A percentile compares a stretch with the other conserved stretches of the same genome.
Evolutionary conservation across 2,329 filamentous ascomycete genomes (phyloP).

Genomic region (Sclerotinia trifoliorum): DNA sequence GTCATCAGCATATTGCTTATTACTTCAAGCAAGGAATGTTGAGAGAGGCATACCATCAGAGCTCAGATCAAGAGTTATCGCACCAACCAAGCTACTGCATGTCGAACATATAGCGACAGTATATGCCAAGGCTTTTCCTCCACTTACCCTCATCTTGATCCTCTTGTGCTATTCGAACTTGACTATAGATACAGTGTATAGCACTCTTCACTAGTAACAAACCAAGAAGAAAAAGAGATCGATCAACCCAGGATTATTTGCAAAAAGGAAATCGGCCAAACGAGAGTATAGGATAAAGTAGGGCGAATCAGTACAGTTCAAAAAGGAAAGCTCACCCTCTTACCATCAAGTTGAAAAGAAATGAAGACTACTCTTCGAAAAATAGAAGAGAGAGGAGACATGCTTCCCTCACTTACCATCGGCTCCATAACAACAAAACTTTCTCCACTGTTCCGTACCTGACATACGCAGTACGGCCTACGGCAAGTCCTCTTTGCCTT

Average conservation of each 20-base stretch:
- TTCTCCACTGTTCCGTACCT: slow-evolving; percentile 16
- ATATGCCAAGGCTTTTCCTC: slow-evolving; percentile 22
- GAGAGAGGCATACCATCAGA: slow-evolving; percentile 15
- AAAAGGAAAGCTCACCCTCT: not conserved
- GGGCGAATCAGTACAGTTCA: not conserved
- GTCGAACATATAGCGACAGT: slow-evolving; percentile 20
- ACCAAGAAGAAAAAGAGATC: not conserved
- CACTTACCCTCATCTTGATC: slow-evolving; percentile 21
- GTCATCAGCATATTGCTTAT: not conserved
- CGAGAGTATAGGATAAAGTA: slow-evolving; percentile 21
- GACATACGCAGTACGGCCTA: not conserved
- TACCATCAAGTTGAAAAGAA: not conserved
- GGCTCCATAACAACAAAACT: slow-evolving; percentile 16
- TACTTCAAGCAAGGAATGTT: not conserved
- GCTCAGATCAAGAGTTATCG: slow-evolving; percentile 19
- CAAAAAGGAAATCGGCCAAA: slow-evolving; percentile 11
- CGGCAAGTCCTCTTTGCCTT: slow-evolving; percentile 1
- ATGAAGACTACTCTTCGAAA: not conserved
- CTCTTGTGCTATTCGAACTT: not conserved
- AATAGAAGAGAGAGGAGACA: not conserved
- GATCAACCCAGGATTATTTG: slow-evolving; percentile 3
- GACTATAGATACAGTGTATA: not conserved
- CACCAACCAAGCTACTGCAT: slow-evolving; percentile 19
- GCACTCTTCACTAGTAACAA: not conserved
- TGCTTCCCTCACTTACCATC: slow-evolving; percentile 13